Percentiles rank a stretch among this genome's conserved stretches.
Conservation (phyloP, 2,329 filamentous ascomycete genomes). For the Gliomastix tumulicola region DNA sequence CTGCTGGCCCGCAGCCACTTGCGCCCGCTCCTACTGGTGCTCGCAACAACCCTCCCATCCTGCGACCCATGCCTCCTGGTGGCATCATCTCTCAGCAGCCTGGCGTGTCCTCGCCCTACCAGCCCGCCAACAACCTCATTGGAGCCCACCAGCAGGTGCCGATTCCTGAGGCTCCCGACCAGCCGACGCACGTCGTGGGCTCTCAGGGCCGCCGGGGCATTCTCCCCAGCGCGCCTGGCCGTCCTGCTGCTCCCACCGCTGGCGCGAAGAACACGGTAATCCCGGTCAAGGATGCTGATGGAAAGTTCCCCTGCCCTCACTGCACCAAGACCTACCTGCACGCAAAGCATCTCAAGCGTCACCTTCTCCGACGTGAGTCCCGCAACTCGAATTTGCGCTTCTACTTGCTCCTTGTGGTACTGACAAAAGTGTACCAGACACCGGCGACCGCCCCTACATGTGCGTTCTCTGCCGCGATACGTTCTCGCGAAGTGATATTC, state of each 20-base stretch:
- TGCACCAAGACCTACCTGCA: slow-evolving; percentile 98
- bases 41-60: slow-evolving; percentile 48
- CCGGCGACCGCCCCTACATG: slow-evolving; percentile 95
- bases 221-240: slow-evolving; percentile 80
- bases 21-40: slow-evolving; percentile 64
- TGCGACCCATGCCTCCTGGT: slow-evolving; percentile 66
- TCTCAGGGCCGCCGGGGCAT: slow-evolving; percentile 91
- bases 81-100: slow-evolving; percentile 51
- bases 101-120: slow-evolving; percentile 52
- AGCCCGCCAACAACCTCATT: slow-evolving; percentile 25
- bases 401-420: too few species aligned
- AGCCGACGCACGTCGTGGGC: slow-evolving; percentile 86
- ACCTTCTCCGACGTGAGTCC: slow-evolving; percentile 87
- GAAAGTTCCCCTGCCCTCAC: slow-evolving; percentile 96
- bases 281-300: slow-evolving; percentile 90
- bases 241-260: slow-evolving; percentile 68
- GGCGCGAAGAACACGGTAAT: slow-evolving; percentile 74
- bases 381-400: neutral
- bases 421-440: slow-evolving; percentile 52
- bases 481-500: slow-evolving; percentile 93
- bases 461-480: slow-evolving; percentile 97
- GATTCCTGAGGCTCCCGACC: slow-evolving; percentile 51
- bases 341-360: slow-evolving; percentile 94
- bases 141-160: too few species aligned
- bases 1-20: slow-evolving; percentile 68